These are phyloP conservation scores for Candida tetrigidarum DNA, from an alignment of 1,139 yeast species.

Conservation along the genomic window DNA sequence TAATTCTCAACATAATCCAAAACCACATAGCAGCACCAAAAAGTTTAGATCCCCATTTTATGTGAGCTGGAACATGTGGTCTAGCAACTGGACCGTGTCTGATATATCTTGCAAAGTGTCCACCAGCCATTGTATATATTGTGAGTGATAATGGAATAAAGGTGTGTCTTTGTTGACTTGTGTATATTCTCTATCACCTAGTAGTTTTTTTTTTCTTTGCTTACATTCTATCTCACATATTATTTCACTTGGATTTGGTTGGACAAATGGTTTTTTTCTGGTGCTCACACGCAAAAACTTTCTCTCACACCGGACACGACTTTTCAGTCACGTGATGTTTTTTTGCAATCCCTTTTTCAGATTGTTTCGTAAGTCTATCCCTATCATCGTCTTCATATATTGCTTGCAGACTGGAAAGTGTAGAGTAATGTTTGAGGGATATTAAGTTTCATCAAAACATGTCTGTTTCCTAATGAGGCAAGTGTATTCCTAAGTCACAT, in stretches of 20 bases:
- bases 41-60: slow-evolving; percentile 62
- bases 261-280: slow-evolving; percentile 3
- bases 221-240: background rate
- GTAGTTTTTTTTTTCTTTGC: background rate
- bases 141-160: background rate
- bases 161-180: background rate
- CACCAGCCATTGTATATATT: slow-evolving; percentile 39
- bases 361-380: background rate
- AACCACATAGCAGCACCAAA: slow-evolving; percentile 90
- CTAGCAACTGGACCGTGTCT: slow-evolving; percentile 58
- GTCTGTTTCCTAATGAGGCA: background rate
- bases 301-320: background rate
- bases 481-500: background rate
- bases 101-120: slow-evolving; percentile 48
- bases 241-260: slow-evolving; percentile 17
- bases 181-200: background rate
- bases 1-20: slow-evolving; percentile 78
- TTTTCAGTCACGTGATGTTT: background rate
- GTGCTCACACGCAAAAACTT: background rate
- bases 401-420: background rate
- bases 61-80: slow-evolving; percentile 58
- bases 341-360: slow-evolving; percentile 3
- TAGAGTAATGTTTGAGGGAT: background rate
- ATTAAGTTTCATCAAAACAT: slow-evolving; percentile 1
- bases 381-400: background rate